A percentile compares a stretch with the other conserved stretches of the same genome.
Conservation (phyloP, 345 rosid species). For the Dimocarpus longan region DNA sequence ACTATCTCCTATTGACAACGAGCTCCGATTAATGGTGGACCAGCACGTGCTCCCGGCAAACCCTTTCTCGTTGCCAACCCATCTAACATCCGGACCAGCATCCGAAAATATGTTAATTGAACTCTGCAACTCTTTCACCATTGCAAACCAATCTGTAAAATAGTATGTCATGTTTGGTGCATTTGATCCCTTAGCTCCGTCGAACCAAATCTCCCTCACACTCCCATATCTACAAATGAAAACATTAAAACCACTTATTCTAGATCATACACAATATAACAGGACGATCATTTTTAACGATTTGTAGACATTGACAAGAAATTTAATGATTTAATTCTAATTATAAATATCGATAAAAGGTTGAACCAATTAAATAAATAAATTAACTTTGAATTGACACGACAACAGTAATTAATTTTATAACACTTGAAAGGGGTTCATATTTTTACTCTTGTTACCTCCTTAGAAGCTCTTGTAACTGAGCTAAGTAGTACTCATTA, state of each 20-base stretch:
- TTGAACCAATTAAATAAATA: too few species aligned
- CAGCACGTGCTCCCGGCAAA: slow-evolving; percentile 61
- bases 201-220: slow-evolving; percentile 77
- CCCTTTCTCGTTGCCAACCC: slow-evolving; percentile 72
- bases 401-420: too few species aligned
- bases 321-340: too few species aligned
- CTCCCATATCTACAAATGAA: slow-evolving; percentile 47
- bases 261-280: not conserved
- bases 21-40: slow-evolving; percentile 68
- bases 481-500: slow-evolving; percentile 73
- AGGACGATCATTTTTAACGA: too few species aligned
- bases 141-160: slow-evolving; percentile 70
- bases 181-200: slow-evolving; percentile 64
- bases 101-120: slow-evolving; percentile 75
- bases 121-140: slow-evolving; percentile 73
- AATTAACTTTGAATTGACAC: too few species aligned
- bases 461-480: slow-evolving; percentile 61
- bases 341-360: too few species aligned
- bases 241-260: not conserved
- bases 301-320: not conserved
- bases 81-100: slow-evolving; percentile 73
- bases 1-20: slow-evolving; percentile 62
- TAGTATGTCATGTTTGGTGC: slow-evolving; percentile 67
- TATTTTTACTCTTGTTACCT: slow-evolving; percentile 32
- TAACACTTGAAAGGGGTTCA: too few species aligned